Evolutionary conservation across 1,139 yeast species (phyloP), one percentile per base, ranked within the genome.

Genomic region (Pichia inconspicua): DNA sequence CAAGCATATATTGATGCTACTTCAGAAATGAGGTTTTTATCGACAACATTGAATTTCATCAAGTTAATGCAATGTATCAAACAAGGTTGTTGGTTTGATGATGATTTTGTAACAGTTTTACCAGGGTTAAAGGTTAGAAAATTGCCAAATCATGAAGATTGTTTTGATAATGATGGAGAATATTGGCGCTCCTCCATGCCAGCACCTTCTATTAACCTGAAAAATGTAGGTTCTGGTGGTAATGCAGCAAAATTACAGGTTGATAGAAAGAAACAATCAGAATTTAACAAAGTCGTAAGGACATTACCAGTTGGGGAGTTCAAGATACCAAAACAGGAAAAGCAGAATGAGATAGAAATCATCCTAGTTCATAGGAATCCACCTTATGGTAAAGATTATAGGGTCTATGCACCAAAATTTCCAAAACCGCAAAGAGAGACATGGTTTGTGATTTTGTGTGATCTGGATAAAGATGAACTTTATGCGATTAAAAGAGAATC

Each of bases 1-100:
- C 98, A 92, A 62, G 97, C 97, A 0, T 85, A 78, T 57, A 83
- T 92, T 52, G 98, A 94, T 64, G 88, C 87, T 19, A 82, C 95
- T 3, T 80, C 96, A 1, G 97, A 92, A 58, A 62, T 82, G 60
- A 96, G 96, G 0, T 84, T 78, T 59, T 70, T 82, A 42, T 62
- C 74, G 4, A 76, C 87, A 0, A 84, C 82, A 1, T 52, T 79
- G 57, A 73, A 71, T 49, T 73, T 88, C 53, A 75, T 90, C 39
- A 72, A 72, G 54, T 69, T 87, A 48, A 84, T 92, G 94, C 90
- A 84, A 59, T 82, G 95, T 67, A 73, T 92, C 49, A 92, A 94
- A 63, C 97, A 90, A 63, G 87, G 89, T 9, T 75, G 76, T 47
- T 88, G 96, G 95, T 82, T 76, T 62, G 95, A 85, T 58, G 85